Evolutionary conservation across 2,329 filamentous ascomycete genomes (phyloP), one percentile per base, ranked within the genome.

Genomic region (Botrytis hyacinthi): DNA sequence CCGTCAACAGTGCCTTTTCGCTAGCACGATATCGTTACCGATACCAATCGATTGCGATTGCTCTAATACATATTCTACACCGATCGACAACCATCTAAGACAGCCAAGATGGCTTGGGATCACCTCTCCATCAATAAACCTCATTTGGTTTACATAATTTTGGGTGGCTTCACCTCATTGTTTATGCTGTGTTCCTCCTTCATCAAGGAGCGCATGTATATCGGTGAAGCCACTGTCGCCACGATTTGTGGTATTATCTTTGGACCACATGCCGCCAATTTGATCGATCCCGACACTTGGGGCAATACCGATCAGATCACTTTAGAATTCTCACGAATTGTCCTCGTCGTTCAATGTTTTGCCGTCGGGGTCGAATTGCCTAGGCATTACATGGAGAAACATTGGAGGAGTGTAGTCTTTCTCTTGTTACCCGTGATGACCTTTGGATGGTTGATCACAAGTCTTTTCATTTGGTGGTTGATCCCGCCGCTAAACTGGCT

Each of bases 131-230:
- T 98, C 85, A 98, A 97, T 84, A 93, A 92, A 86, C 93, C 96
- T 80, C 96, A 99, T 87, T 84, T 98, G 93, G 96, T 97, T 77
- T 99, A 99, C 84, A 94, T 98, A 84, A 98, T 99, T 84, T 87
- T 99, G 73, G 96, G 96, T 80, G 96, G 95, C 82, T 99, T 99
- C 85, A 99, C 96, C 78, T 94, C 92, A 75, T 86, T 99, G 79
- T 99, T 99, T 85, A 99, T 99, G 96, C 87, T 99, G 74, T 97
- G 94, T 83, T 99, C 96, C 74, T 94, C 97, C 72, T 91, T 98
- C 81, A 97, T 99, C 85, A 99, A 99, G 86, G 96, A 99, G 87
- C 93, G 93, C 82, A 88, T 98, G 81, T 99, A 99, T 85, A 99
- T 99, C 82, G 96, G 96, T 81, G 96, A 99, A 87, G 96, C 96